phyloP scores from a whole-genome alignment of 2,329 filamentous ascomycete species.

The Penicillium sp. region DNA sequence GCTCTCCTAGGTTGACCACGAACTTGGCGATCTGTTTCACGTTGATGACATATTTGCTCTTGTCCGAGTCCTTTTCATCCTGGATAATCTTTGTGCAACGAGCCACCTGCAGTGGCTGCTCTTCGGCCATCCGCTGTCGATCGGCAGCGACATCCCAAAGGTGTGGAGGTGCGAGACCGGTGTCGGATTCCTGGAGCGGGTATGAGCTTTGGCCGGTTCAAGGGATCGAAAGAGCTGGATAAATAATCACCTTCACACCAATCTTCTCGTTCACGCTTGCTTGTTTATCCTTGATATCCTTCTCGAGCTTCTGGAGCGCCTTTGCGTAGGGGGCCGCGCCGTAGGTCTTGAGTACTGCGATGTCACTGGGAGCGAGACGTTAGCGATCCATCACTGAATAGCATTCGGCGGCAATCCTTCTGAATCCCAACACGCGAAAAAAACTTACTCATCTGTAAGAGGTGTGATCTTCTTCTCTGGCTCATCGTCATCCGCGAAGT shows the following conservation, averaged over 20 bases:
- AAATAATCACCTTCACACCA: conserved; percentile 52
- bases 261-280: conserved; percentile 99
- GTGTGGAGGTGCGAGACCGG: conserved; percentile 94
- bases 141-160: conserved; percentile 98
- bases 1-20: conserved; percentile 94
- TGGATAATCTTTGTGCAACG: conserved; percentile 99
- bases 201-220: conserved; percentile 26
- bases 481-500: conserved; percentile 91
- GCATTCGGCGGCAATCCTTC: neutral
- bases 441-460: conserved; percentile 85
- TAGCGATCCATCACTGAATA: conserved; percentile 27
- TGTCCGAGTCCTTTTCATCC: conserved; percentile 91
- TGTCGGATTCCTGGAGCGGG: conserved; percentile 81
- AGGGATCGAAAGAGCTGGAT: conserved; percentile 3
- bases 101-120: conserved; percentile 95
- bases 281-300: conserved; percentile 99
- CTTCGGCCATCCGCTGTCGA: conserved; percentile 96
- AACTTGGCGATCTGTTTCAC: conserved; percentile 99
- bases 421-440: neutral
- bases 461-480: conserved; percentile 99
- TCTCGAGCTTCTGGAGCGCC: conserved; percentile 94
- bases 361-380: conserved; percentile 67
- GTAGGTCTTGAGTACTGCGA: conserved; percentile 98
- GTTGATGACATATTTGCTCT: conserved; percentile 99
- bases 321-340: conserved; percentile 94